Base-by-base conservation (phyloP, 1,139 yeast species). In the Scheffersomyces lignicola region DNA sequence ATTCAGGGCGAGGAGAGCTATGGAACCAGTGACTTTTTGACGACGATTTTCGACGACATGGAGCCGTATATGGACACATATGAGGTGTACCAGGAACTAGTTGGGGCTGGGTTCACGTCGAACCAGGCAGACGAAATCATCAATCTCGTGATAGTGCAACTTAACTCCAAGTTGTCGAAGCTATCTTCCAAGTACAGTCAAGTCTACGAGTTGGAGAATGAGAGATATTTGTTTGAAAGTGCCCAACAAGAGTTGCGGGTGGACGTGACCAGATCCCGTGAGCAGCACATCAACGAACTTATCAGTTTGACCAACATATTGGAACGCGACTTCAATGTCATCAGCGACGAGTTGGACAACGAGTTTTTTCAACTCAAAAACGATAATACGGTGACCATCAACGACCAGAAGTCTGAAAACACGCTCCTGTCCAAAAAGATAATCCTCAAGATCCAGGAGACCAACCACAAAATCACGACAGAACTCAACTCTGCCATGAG, bases 221-320 rank as follows among this genome's bases (percentile, higher is more conserved):
- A 89, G 50, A 76, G 79, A 16, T 92, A 92, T 55, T 64, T 92
- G 18, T 90, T 89, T 58, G 94, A 89, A 54, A 95, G 97, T 31
- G 96, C 97, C 0, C 87, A 89, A 46, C 84, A 92, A 38, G 97
- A 92, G 56, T 64, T 92, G 28, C 60, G 85, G 34, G 88, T 86
- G 25, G 96, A 89, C 49, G 77, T 89, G 15, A 81, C 84, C 29
- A 73, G 84, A 33, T 74, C 84, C 13, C 67, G 97, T 42, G 90
- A 84, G 45, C 68, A 70, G 15, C 88, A 87, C 46, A 69, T 85
- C 34, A 80, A 82, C 45, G 86, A 83, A 42, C 65, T 81, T 38
- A 78, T 83, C 16, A 78, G 81, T 42, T 75, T 80, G 34, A 79
- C 85, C 40, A 79, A 84, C 30, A 73, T 80, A 25, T 58, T 90